These are phyloP conservation scores for Neophaeococcomyces mojaviensis DNA, from an alignment of 2,329 filamentous ascomycete genomes.

Conservation along the genomic window DNA sequence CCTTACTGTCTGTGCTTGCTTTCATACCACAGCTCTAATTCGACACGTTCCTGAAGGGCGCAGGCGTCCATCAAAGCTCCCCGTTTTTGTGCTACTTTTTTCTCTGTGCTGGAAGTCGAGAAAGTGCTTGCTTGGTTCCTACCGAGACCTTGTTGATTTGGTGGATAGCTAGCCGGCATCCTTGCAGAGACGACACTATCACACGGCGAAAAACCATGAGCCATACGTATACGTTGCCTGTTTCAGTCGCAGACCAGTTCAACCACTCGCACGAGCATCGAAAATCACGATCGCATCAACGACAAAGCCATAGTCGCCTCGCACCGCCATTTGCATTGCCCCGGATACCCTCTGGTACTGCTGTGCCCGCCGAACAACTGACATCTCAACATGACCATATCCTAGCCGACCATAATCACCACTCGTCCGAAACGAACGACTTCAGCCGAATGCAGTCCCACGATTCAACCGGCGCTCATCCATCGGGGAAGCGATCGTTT, in stretches of 20 bases:
- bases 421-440: constrained; percentile 26
- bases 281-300: constrained; percentile 27
- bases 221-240: constrained; percentile 23
- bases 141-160: background rate
- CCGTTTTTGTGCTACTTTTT: too few species aligned
- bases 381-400: constrained; percentile 27
- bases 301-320: constrained; percentile 15
- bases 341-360: constrained; percentile 22
- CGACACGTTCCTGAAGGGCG: background rate
- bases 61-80: background rate
- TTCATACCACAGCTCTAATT: background rate
- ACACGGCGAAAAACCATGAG: constrained; percentile 15
- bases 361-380: constrained; percentile 24
- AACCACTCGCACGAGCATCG: constrained; percentile 33
- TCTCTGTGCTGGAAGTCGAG: too few species aligned
- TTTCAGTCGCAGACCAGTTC: constrained; percentile 22
- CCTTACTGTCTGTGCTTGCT: background rate
- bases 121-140: too few species aligned
- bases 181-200: background rate
- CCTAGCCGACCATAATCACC: constrained; percentile 18
- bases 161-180: background rate
- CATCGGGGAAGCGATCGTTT: constrained; percentile 1
- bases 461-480: background rate
- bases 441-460: background rate
- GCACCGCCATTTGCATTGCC: constrained; percentile 17